Base-by-base conservation (phyloP, 768 basidiomycete genomes). In the Mrakia hoshinonis region DNA sequence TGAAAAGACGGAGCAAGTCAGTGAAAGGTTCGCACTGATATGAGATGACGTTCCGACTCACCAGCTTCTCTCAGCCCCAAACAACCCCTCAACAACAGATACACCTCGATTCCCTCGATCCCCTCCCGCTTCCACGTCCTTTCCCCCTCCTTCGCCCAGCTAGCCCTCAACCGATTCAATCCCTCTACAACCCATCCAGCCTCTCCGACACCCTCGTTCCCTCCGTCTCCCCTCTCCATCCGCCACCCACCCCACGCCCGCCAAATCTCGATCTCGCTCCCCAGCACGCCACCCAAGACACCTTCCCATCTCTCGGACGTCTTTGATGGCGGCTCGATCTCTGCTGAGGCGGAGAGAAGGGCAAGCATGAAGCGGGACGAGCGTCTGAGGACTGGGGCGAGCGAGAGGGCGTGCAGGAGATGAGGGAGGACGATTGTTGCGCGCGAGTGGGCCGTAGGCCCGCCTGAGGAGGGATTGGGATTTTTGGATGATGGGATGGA, bases 21-120 rank as follows among this genome's bases (percentile, higher is more conserved):
- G 39, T 64, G 24, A 24, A 36, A n/a, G n/a, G n/a, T n/a, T n/a
- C n/a, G n/a, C n/a, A n/a, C n/a, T n/a, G n/a, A n/a, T n/a, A n/a
- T n/a, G n/a, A n/a, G n/a, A n/a, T n/a, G n/a, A n/a, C 24, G 18
- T 47, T 6, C 12, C 4, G 11, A 73, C 80, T 66, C 34, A 80
- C 80, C 81, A 6, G 81, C 79, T 69, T 81, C 79, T 31, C 76
- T 76, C 1, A 82, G 73, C 67, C 81, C 78, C 4, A 80, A 70
- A 29, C 76, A 77, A 0, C 76, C 75, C 29, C 81, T 74, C 4
- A 81, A 74, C 61, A 81, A 72, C 2, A 81, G 75, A 70, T 81
- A 81, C n/a, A 82, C 70, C 29, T 75, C 74, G 69, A 80, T 79
- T 26, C 78, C 79, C 60, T 81, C 80, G n/a, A 73, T 66, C 20